phyloP scores from a whole-genome alignment of 345 rosid genomes.

The Gossypium mustelinum region DNA sequence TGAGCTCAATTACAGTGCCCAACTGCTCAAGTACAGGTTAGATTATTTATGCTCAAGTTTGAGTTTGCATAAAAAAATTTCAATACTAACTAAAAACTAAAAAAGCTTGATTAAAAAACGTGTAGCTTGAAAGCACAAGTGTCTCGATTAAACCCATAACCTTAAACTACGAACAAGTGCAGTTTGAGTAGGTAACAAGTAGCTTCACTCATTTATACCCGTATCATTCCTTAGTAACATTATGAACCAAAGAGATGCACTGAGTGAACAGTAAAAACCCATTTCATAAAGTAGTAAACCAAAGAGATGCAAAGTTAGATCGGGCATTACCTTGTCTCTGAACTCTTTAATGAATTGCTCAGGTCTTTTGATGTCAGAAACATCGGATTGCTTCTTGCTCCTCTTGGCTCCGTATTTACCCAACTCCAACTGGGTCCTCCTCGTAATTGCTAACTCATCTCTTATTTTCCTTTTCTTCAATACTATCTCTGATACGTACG shows the following conservation, averaged over 20 bases:
- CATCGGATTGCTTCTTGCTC: conserved; percentile 25
- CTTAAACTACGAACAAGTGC: too few species aligned
- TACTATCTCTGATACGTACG: conserved; percentile 61
- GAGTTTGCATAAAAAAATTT: too few species aligned
- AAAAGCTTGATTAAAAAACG: neutral
- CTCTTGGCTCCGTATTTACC: conserved; percentile 45
- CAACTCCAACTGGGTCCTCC: conserved; percentile 68
- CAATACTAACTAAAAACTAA: too few species aligned
- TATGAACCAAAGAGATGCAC: neutral
- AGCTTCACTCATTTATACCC: too few species aligned
- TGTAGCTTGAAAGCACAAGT: neutral
- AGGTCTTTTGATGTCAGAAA: conserved; percentile 69
- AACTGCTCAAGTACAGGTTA: neutral
- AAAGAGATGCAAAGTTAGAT: neutral
- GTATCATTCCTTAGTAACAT: neutral
- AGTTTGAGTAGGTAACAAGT: too few species aligned
- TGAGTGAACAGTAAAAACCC: neutral
- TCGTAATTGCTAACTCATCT: conserved; percentile 62
- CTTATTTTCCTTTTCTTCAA: conserved; percentile 85
- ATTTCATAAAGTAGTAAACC: neutral
- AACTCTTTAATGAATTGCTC: conserved; percentile 66
- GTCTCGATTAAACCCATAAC: neutral
- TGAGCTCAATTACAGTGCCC: neutral
- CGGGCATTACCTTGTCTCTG: conserved; percentile 51
- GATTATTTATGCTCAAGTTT: neutral